phyloP scores from a whole-genome alignment of 108 stramenopile genomes.

The Heterococcus sp. region DNA sequence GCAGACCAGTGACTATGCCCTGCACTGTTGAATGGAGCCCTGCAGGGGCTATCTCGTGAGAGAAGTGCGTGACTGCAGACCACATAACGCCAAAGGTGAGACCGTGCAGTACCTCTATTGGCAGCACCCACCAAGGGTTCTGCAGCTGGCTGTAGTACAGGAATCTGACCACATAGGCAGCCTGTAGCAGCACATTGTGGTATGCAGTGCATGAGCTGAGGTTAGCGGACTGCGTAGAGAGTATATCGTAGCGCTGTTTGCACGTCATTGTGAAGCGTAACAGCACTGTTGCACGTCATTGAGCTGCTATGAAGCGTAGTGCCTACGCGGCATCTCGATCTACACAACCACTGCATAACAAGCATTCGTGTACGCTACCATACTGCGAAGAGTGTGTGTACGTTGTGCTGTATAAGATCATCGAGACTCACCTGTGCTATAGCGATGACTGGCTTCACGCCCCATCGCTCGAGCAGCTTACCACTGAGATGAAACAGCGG shows the following conservation, averaged over 20 bases:
- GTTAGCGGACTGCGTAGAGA: not conserved
- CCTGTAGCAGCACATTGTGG: not conserved
- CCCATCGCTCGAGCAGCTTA: constrained; percentile 66
- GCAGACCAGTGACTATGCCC: constrained; percentile 21
- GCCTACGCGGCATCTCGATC: not conserved
- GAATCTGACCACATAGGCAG: not conserved
- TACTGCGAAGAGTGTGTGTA: constrained; percentile 75
- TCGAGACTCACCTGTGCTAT: constrained; percentile 69
- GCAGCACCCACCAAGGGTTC: constrained; percentile 73
- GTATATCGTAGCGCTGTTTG: not conserved
- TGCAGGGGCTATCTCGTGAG: constrained; percentile 74
- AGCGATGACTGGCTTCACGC: constrained; percentile 75
- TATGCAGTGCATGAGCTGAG: not conserved
- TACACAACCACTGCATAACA: not conserved
- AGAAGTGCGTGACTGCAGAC: constrained; percentile 82
- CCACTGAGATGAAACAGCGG: constrained; percentile 86
- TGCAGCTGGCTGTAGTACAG: constrained; percentile 45
- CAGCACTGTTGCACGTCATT: not conserved
- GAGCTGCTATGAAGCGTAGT: not conserved
- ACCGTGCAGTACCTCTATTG: constrained; percentile 82
- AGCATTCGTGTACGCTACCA: not conserved
- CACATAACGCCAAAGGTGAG: constrained; percentile 91
- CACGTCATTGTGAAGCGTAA: not conserved
- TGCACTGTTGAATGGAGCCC: constrained; percentile 11
- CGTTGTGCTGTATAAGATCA: constrained; percentile 74